Evolutionary conservation across 2,329 filamentous ascomycete genomes (phyloP).

Genomic region (Exophiala mesophila): DNA sequence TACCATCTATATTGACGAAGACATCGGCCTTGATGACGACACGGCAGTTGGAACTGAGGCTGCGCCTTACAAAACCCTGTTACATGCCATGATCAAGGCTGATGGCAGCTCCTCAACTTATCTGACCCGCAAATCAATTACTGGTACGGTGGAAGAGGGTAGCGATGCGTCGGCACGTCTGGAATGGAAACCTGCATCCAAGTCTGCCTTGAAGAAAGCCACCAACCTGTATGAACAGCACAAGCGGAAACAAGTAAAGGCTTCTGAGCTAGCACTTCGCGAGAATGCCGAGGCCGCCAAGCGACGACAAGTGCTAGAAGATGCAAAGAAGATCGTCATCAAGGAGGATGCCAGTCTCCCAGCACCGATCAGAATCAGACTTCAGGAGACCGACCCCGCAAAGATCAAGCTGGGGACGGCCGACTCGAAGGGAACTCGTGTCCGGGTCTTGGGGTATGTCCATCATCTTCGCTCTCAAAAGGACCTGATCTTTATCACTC

Average conservation of each 20-base stretch:
- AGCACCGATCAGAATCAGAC: constrained; percentile 67
- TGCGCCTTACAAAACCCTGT: constrained; percentile 75
- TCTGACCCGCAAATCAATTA: constrained; percentile 63
- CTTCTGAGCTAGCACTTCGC: constrained; percentile 65
- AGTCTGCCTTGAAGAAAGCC: constrained; percentile 81
- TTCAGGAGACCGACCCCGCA: constrained; percentile 63
- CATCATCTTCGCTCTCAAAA: constrained; percentile 78
- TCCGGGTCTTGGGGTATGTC: constrained; percentile 76
- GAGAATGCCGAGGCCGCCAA: constrained; percentile 69
- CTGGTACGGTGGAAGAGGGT: constrained; percentile 54
- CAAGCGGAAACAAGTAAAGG: constrained; percentile 80
- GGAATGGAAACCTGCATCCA: constrained; percentile 76
- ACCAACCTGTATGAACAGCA: constrained; percentile 67
- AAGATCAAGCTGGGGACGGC: constrained; percentile 52
- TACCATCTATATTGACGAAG: constrained; percentile 73
- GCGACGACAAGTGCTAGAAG: constrained; percentile 67
- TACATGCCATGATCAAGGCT: constrained; percentile 71
- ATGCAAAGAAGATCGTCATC: constrained; percentile 72
- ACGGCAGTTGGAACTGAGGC: constrained; percentile 63
- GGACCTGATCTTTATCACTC: constrained; percentile 78
- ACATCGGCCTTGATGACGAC: constrained; percentile 66
- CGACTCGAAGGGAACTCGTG: constrained; percentile 63
- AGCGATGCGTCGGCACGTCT: constrained; percentile 61
- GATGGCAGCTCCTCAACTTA: constrained; percentile 59
- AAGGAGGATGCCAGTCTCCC: constrained; percentile 69